Conservation (phyloP, 2,329 filamentous ascomycete species). For the Chrysoporthe austroafricana region DNA sequence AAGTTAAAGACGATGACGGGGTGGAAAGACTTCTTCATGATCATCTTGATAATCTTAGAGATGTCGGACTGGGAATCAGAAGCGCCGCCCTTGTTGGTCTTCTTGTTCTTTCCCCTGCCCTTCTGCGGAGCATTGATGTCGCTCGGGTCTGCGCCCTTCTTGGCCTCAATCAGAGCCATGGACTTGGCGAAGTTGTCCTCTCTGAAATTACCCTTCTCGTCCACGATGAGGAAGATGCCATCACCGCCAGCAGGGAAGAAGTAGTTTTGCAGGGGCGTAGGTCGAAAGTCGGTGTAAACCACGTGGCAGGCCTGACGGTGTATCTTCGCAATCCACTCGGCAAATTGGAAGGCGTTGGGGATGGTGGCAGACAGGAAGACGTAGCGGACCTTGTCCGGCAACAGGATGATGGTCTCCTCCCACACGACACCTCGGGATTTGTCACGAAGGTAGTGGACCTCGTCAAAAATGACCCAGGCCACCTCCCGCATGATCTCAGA, state of each 20-base stretch:
- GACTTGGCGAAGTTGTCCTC: constrained; percentile 98
- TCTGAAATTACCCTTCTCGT: constrained; percentile 94
- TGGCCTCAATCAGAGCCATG: constrained; percentile 87
- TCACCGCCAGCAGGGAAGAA: constrained; percentile 93
- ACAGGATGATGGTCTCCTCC: constrained; percentile 98
- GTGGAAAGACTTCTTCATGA: constrained; percentile 96
- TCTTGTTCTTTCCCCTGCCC: constrained; percentile 91
- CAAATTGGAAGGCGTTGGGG: constrained; percentile 98
- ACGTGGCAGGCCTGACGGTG: constrained; percentile 98
- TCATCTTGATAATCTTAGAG: constrained; percentile 98
- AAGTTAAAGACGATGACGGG: constrained; percentile 99
- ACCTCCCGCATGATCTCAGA: constrained; percentile 99
- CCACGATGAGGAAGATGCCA: constrained; percentile 91
- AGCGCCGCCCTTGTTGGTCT: constrained; percentile 83
- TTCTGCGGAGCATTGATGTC: constrained; percentile 80
- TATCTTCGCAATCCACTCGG: constrained; percentile 98
- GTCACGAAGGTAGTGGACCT: constrained; percentile 98
- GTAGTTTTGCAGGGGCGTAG: constrained; percentile 95
- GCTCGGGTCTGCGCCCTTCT: constrained; percentile 80
- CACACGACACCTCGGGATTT: constrained; percentile 94
- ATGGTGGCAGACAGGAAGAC: constrained; percentile 98
- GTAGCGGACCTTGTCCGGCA: constrained; percentile 98
- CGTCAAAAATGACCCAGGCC: constrained; percentile 97
- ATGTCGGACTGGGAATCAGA: constrained; percentile 78
- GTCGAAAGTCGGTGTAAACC: constrained; percentile 97